Evolutionary conservation across 163 green algal genomes (phyloP).

Genomic region (Chlorella variabilis): DNA sequence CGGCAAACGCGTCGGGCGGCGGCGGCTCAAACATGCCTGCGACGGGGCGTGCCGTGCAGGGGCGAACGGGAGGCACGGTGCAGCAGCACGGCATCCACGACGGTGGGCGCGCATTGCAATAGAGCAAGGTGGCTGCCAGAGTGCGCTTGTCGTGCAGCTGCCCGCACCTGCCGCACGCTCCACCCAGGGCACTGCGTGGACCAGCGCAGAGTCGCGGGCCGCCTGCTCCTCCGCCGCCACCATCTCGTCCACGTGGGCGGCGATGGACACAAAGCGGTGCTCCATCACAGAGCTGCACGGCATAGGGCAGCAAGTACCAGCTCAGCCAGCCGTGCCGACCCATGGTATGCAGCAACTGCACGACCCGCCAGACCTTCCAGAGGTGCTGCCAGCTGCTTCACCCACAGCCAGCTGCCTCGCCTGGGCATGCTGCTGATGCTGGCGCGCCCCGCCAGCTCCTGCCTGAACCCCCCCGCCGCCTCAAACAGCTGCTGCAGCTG

Average conservation of each 20-base stretch:
- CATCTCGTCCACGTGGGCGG: constrained; percentile 10
- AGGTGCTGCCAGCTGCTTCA: too few relatives aligned
- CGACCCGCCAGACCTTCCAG: too few relatives aligned
- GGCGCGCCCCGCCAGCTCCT: neutral
- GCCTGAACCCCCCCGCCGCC: neutral
- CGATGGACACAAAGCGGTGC: neutral
- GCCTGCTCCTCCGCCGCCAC: constrained; percentile 7
- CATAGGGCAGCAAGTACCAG: too few relatives aligned
- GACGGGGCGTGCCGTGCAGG: neutral
- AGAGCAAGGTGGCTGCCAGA: neutral
- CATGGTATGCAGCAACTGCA: too few relatives aligned
- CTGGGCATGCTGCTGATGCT: neutral
- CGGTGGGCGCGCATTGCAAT: neutral
- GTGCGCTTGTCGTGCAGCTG: neutral
- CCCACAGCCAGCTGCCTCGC: neutral
- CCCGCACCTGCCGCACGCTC: constrained; percentile 22
- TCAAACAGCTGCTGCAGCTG: constrained; percentile 6
- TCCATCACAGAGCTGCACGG: neutral
- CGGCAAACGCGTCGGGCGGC: constrained; percentile 25
- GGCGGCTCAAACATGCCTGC: constrained; percentile 43
- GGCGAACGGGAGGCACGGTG: neutral
- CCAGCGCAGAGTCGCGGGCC: neutral
- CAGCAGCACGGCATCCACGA: too few relatives aligned
- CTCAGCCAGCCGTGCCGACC: too few relatives aligned
- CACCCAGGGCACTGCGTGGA: constrained; percentile 33